These are phyloP conservation scores for Astragalus glycyphyllos DNA, from an alignment of 306 rosid genomes.

Conservation along the genomic window DNA sequence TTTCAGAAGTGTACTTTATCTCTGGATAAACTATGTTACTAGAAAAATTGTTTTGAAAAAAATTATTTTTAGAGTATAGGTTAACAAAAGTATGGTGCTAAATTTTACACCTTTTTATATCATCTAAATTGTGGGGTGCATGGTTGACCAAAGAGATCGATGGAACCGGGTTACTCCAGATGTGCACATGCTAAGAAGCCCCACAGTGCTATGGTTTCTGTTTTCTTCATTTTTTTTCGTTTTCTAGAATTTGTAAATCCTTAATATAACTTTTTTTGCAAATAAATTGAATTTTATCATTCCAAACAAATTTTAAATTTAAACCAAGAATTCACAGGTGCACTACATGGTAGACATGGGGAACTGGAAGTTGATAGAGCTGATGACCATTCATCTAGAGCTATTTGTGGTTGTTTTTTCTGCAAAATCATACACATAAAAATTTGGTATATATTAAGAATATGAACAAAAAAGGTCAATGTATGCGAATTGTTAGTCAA, in stretches of 20 bases:
- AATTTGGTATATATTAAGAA: slow-evolving; percentile 25
- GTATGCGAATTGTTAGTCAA: slow-evolving; percentile 15
- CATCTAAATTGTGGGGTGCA: background rate
- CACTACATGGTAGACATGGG: slow-evolving; percentile 11
- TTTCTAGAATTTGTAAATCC: slow-evolving; percentile 2
- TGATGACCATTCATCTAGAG: slow-evolving; percentile 42
- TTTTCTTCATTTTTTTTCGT: slow-evolving; percentile 22
- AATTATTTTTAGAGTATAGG: too few relatives aligned
- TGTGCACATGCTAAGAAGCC: slow-evolving; percentile 36
- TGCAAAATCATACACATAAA: slow-evolving; percentile 44
- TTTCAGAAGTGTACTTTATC: too few relatives aligned
- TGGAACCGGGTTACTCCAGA: slow-evolving; percentile 42
- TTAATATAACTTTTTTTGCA: background rate
- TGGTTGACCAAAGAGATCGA: slow-evolving; percentile 44
- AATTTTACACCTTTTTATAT: background rate
- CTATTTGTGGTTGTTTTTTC: slow-evolving; percentile 50
- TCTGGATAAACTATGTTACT: too few relatives aligned
- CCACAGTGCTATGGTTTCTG: slow-evolving; percentile 28
- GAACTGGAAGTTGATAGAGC: slow-evolving; percentile 35
- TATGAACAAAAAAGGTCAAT: background rate
- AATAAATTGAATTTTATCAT: slow-evolving; percentile 16
- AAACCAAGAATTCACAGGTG: background rate
- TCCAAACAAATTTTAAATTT: background rate
- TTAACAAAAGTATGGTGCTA: too few relatives aligned
- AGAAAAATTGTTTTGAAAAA: too few relatives aligned